Evolutionary conservation across 768 basidiomycete species (phyloP).

Genomic region (Tulasnella sp.): DNA sequence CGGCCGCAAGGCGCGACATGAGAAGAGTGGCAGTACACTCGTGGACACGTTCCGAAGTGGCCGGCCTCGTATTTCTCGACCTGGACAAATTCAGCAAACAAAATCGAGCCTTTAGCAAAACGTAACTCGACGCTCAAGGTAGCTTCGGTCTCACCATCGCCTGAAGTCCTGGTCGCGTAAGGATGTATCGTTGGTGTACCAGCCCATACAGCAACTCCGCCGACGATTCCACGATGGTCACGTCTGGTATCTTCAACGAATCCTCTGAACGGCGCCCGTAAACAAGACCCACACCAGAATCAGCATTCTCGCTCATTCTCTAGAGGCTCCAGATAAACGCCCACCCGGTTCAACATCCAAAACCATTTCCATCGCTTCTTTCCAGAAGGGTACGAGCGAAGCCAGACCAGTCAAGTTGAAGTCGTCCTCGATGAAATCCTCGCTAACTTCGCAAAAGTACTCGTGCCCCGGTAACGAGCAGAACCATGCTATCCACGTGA

Average conservation of each 20-base stretch:
- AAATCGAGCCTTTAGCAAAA: background rate
- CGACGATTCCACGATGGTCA: constrained; percentile 95
- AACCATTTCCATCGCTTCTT: constrained; percentile 99
- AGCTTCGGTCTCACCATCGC: constrained; percentile 64
- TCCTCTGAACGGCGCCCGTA: constrained; percentile 55
- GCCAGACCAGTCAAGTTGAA: constrained; percentile 98
- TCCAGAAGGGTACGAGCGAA: constrained; percentile 97
- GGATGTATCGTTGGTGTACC: constrained; percentile 95
- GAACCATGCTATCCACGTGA: constrained; percentile 97
- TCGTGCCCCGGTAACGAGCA: constrained; percentile 93
- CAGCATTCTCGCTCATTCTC: background rate
- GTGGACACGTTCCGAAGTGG: constrained; percentile 89
- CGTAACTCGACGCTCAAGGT: background rate
- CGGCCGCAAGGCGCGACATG: constrained; percentile 93
- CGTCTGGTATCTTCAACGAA: constrained; percentile 92
- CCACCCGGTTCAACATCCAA: constrained; percentile 96
- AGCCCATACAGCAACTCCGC: constrained; percentile 97
- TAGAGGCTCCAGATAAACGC: too few relatives aligned
- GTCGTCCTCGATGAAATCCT: constrained; percentile 99
- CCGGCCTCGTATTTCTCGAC: constrained; percentile 93
- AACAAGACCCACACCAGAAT: background rate
- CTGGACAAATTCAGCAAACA: constrained; percentile 41
- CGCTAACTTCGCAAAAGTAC: constrained; percentile 96
- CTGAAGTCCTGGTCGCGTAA: constrained; percentile 89
- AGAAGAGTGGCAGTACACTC: constrained; percentile 85